Percentiles rank a stretch among this genome's conserved stretches.
Conservation (phyloP, 306 rosid species). For the Rosa rugosa region DNA sequence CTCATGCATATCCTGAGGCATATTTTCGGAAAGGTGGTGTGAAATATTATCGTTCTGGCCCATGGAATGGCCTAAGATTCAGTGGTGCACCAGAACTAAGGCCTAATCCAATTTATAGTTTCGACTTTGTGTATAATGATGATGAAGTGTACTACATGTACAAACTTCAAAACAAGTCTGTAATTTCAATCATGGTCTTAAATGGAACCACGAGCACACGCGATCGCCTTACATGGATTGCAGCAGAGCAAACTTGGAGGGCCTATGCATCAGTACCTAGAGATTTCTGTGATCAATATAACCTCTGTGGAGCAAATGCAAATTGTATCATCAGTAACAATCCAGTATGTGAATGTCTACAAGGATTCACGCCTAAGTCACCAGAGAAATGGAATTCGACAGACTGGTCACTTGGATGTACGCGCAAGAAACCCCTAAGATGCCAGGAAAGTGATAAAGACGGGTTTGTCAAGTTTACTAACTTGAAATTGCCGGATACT, state of each 20-base stretch:
- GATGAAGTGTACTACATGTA: slow-evolving; percentile 45
- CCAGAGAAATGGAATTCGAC: slow-evolving; percentile 40
- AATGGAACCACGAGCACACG: slow-evolving; percentile 30
- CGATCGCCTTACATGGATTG: slow-evolving; percentile 40
- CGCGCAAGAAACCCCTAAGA: slow-evolving; percentile 20
- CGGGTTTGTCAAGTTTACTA: slow-evolving; percentile 37
- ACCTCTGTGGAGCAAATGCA: slow-evolving; percentile 46
- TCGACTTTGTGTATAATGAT: slow-evolving; percentile 30
- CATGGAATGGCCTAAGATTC: slow-evolving; percentile 46
- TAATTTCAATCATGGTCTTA: slow-evolving; percentile 45
- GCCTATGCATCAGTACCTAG: slow-evolving; percentile 27
- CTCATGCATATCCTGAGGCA: slow-evolving; percentile 33
- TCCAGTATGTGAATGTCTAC: slow-evolving; percentile 50
- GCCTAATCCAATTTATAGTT: slow-evolving; percentile 34
- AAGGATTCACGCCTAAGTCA: slow-evolving; percentile 47
- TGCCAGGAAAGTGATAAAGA: slow-evolving; percentile 30
- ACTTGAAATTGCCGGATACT: slow-evolving; percentile 52
- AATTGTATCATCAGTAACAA: slow-evolving; percentile 31
- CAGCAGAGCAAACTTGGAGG: slow-evolving; percentile 40
- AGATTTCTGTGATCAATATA: slow-evolving; percentile 47
- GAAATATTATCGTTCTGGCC: slow-evolving; percentile 37
- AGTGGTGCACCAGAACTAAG: slow-evolving; percentile 33
- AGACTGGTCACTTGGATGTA: slow-evolving; percentile 58
- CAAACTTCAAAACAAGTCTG: slow-evolving; percentile 28
- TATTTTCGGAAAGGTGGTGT: slow-evolving; percentile 34